Evolutionary conservation across 2,329 filamentous ascomycete species (phyloP).

Genomic region (Rasamsonia emersonii): DNA sequence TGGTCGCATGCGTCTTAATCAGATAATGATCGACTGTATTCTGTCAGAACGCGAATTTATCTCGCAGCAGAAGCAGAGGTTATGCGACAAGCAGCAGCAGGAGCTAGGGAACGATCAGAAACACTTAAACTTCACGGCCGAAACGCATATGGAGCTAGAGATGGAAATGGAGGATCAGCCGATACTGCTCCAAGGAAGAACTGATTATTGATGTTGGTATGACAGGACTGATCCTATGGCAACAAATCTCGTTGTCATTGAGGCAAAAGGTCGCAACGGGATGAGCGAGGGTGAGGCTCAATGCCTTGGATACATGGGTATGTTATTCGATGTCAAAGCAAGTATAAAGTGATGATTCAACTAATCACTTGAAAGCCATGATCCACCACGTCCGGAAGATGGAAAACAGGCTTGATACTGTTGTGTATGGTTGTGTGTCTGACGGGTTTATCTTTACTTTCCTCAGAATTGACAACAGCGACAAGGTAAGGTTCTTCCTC

Average conservation of each 20-base stretch:
- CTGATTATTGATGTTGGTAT: background rate
- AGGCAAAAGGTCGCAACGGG: background rate
- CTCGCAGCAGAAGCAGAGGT: no score
- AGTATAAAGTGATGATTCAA: background rate
- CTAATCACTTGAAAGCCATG: background rate
- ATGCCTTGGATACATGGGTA: conserved; percentile 1
- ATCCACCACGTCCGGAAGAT: background rate
- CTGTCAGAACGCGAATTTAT: no score
- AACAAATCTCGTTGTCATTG: background rate
- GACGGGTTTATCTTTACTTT: background rate
- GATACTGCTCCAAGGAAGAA: background rate
- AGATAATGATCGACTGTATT: no score
- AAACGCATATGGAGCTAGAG: background rate
- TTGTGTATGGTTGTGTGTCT: background rate
- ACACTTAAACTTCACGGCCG: no score
- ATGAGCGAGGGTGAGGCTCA: background rate
- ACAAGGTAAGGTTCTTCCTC: background rate
- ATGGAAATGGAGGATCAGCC: background rate
- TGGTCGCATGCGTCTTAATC: no score
- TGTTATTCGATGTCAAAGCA: background rate
- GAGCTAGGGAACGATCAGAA: no score
- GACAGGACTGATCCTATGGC: background rate
- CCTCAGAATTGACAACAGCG: background rate
- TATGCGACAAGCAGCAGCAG: no score
- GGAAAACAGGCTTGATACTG: background rate